Conservation (phyloP, 148 eudicot species). For the Vaccinium myrtillus region DNA sequence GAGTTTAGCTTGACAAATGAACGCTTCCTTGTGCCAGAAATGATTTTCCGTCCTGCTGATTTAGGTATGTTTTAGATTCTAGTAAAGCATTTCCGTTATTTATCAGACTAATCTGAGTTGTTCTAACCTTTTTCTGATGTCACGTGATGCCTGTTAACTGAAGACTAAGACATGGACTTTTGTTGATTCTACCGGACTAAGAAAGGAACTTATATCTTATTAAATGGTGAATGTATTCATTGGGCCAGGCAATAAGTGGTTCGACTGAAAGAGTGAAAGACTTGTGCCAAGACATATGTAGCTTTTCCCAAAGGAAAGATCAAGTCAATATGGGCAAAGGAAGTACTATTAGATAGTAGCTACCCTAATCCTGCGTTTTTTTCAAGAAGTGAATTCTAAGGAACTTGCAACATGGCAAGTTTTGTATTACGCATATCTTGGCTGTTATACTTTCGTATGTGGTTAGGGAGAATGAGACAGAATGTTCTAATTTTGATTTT, state of each 20-base stretch:
- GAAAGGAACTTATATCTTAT: slow-evolving; percentile 6
- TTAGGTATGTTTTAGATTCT: slow-evolving; percentile 46
- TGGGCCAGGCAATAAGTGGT: neutral
- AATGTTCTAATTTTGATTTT: neutral
- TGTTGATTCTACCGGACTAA: neutral
- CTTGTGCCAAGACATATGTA: neutral
- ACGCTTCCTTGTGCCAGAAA: slow-evolving; percentile 99
- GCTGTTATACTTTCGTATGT: neutral
- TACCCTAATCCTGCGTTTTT: neutral
- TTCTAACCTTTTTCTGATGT: too few species aligned
- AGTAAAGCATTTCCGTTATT: neutral
- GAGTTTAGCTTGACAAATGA: slow-evolving; percentile 91
- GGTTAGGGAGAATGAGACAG: neutral
- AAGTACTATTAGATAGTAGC: neutral
- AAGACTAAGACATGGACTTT: neutral
- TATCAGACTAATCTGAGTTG: neutral
- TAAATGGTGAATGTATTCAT: slow-evolving; percentile 8
- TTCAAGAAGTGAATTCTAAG: slow-evolving; percentile 15
- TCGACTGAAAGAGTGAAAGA: neutral
- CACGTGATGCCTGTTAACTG: neutral
- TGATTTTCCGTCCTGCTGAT: slow-evolving; percentile 96
- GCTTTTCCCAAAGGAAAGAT: neutral
- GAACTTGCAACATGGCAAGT: neutral
- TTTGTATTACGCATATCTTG: neutral
- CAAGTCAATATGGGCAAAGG: neutral